Evolutionary conservation across 805 yeast genomes (phyloP).

Genomic region (Middelhovenomyces tepae): DNA sequence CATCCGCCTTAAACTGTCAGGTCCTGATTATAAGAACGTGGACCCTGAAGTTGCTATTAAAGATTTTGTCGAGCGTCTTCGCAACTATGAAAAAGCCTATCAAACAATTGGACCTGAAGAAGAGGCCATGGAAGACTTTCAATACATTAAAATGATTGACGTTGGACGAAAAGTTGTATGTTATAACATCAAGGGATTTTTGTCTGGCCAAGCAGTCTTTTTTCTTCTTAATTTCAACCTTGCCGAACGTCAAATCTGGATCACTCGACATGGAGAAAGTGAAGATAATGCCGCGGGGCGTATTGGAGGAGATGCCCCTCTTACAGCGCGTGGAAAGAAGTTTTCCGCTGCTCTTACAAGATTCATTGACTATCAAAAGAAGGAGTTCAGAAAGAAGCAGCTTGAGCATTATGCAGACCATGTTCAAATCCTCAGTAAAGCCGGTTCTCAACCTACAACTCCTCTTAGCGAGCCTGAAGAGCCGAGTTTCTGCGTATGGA

Average conservation of each 20-base stretch:
- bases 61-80: constrained; percentile 74
- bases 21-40: constrained; percentile 88
- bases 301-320: constrained; percentile 84
- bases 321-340: constrained; percentile 70
- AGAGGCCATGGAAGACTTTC: constrained; percentile 52
- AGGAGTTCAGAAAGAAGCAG: constrained; percentile 57
- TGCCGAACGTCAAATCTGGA: constrained; percentile 85
- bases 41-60: constrained; percentile 68
- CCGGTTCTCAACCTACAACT: constrained; percentile 27
- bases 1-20: constrained; percentile 74
- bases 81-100: constrained; percentile 81
- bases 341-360: constrained; percentile 65
- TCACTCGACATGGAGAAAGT: constrained; percentile 91
- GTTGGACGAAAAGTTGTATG: constrained; percentile 93
- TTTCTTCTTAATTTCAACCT: constrained; percentile 83
- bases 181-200: constrained; percentile 76
- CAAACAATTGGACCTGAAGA: constrained; percentile 81
- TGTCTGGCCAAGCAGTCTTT: constrained; percentile 89
- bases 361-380: constrained; percentile 64
- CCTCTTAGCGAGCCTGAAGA: constrained; percentile 43
- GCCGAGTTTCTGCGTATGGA: constrained; percentile 83
- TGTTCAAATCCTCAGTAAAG: constrained; percentile 32
- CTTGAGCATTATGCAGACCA: constrained; percentile 42
- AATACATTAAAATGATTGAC: constrained; percentile 90
- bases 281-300: constrained; percentile 74